Percentiles rank a stretch among this genome's conserved stretches.
Evolutionary conservation across 768 basidiomycete genomes (phyloP).

Genomic region (Amanita muscaria): DNA sequence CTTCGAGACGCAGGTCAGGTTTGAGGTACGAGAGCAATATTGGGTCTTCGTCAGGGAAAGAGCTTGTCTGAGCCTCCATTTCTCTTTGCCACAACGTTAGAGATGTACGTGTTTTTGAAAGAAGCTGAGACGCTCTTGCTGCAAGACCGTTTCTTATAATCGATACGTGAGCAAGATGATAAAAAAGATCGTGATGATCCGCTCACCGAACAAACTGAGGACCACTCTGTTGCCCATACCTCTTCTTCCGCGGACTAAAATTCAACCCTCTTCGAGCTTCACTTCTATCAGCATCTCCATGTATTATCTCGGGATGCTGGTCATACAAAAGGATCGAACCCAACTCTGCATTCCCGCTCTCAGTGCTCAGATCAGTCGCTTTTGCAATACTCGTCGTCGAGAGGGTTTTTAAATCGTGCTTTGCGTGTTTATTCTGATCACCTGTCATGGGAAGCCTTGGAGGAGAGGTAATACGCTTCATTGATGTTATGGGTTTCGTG

Average conservation of each 20-base stretch:
- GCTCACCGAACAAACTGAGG: slow-evolving; percentile 39
- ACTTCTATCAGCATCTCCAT: slow-evolving; percentile 12
- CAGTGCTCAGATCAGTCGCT: slow-evolving; percentile 43
- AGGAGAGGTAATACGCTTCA: not conserved
- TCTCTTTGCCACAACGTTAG: slow-evolving; percentile 41
- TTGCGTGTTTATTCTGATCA: slow-evolving; percentile 15
- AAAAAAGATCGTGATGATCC: not conserved
- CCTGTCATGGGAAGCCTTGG: not conserved
- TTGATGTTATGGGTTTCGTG: not conserved
- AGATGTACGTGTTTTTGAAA: slow-evolving; percentile 30
- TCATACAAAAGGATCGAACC: slow-evolving; percentile 45
- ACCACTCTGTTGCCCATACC: slow-evolving; percentile 21
- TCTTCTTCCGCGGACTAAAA: slow-evolving; percentile 44
- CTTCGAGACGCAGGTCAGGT: slow-evolving; percentile 1
- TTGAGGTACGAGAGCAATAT: not conserved
- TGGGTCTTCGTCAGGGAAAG: not conserved
- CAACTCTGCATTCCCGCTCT: slow-evolving; percentile 29
- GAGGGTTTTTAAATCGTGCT: slow-evolving; percentile 42
- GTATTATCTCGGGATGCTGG: slow-evolving; percentile 27
- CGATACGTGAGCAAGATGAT: too few relatives aligned
- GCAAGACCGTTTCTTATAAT: slow-evolving; percentile 39
- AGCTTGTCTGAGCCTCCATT: slow-evolving; percentile 20
- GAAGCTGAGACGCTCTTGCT: slow-evolving; percentile 31
- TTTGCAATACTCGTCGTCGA: slow-evolving; percentile 41
- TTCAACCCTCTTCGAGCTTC: slow-evolving; percentile 38